phyloP scores from a whole-genome alignment of 78 protist species.

The Guillardia theta region DNA sequence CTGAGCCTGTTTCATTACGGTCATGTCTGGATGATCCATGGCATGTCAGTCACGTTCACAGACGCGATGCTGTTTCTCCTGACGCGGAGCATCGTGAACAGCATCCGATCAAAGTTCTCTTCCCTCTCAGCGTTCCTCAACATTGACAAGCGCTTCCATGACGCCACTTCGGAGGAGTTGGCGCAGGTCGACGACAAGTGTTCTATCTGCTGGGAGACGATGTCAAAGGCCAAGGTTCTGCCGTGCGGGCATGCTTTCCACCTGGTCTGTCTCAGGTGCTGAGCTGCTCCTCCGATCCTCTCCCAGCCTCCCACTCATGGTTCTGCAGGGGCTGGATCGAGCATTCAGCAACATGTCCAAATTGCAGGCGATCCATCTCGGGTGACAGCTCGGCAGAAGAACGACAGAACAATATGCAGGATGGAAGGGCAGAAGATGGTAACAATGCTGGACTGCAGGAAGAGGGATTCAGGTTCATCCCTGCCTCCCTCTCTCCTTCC shows the following conservation, averaged over 20 bases:
- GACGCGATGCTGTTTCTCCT: background rate
- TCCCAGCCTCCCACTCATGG: too few species aligned
- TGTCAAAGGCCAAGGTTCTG: conserved; percentile 3
- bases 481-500: background rate
- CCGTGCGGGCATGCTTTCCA: conserved; percentile 2
- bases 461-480: background rate
- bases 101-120: background rate
- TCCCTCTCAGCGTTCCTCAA: background rate
- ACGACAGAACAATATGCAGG: background rate
- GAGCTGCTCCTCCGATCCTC: too few species aligned
- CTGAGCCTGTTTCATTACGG: background rate
- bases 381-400: background rate
- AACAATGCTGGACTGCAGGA: background rate
- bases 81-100: background rate
- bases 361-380: background rate
- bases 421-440: background rate
- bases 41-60: background rate
- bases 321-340: conserved; percentile 1
- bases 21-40: background rate
- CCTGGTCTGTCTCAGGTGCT: background rate
- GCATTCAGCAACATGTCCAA: background rate
- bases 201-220: background rate
- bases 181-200: background rate
- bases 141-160: background rate
- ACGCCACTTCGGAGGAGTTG: background rate